Percentiles rank a stretch among this genome's conserved stretches.
Conservation (phyloP, 2,329 filamentous ascomycete species). For the Fusarium liriodendri region DNA sequence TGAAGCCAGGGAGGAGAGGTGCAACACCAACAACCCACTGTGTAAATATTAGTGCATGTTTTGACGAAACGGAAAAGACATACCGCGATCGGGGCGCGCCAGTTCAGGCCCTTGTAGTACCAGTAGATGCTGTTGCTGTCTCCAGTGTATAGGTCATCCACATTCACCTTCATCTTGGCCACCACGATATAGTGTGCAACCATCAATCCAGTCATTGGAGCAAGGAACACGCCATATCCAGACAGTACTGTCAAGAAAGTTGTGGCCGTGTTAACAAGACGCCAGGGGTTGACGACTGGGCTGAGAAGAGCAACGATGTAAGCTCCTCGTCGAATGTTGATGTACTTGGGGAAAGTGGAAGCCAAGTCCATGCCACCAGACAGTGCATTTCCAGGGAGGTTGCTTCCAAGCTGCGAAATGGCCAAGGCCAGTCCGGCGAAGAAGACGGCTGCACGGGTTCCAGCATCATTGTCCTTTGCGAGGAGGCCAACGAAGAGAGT, state of each 20-base stretch:
- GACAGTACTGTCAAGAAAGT: slow-evolving; percentile 51
- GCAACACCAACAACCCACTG: slow-evolving; percentile 55
- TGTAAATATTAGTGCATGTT: neutral
- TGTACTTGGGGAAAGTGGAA: slow-evolving; percentile 50
- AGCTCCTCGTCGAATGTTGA: slow-evolving; percentile 53
- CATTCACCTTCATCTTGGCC: slow-evolving; percentile 48
- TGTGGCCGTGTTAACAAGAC: slow-evolving; percentile 51
- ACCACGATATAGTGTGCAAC: slow-evolving; percentile 50
- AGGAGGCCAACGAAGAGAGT: slow-evolving; percentile 49
- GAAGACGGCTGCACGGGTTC: slow-evolving; percentile 52
- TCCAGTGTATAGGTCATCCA: slow-evolving; percentile 50
- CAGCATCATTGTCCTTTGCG: slow-evolving; percentile 44
- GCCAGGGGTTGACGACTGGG: slow-evolving; percentile 53
- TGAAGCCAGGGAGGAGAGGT: slow-evolving; percentile 56
- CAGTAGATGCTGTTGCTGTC: slow-evolving; percentile 51
- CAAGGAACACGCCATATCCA: slow-evolving; percentile 52
- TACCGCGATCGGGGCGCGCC: slow-evolving; percentile 54
- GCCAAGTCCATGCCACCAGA: slow-evolving; percentile 55
- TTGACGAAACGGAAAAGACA: slow-evolving; percentile 21
- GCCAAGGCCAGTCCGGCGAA: slow-evolving; percentile 52
- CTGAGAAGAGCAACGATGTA: slow-evolving; percentile 52
- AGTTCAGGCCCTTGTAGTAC: slow-evolving; percentile 54
- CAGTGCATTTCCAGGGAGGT: slow-evolving; percentile 51
- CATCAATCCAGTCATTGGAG: slow-evolving; percentile 55
- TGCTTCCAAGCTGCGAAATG: slow-evolving; percentile 52